Evolutionary conservation across 2,329 filamentous ascomycete genomes (phyloP).

Genomic region (Tolypocladium tropicale): DNA sequence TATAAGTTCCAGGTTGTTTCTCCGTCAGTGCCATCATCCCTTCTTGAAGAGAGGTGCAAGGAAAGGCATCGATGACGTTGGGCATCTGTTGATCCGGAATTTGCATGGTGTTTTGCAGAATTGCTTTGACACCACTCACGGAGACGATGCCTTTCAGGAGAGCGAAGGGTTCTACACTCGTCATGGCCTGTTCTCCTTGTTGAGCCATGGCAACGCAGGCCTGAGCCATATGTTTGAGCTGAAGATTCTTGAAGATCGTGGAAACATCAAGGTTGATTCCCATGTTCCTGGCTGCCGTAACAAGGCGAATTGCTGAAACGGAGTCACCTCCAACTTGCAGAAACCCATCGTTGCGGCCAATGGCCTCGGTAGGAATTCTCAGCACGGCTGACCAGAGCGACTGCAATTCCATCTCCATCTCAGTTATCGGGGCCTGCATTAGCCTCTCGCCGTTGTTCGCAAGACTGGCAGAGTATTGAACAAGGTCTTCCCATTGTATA

Average conservation of each 20-base stretch:
- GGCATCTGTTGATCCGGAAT: neutral
- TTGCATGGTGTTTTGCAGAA: conserved; percentile 3
- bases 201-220: neutral
- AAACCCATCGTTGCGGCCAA: conserved; percentile 6
- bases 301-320: conserved; percentile 7
- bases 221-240: neutral
- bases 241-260: conserved; percentile 1
- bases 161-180: conserved; percentile 6
- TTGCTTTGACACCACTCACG: neutral
- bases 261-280: neutral
- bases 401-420: neutral
- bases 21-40: conserved; percentile 17
- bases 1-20: conserved; percentile 7
- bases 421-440: neutral
- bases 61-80: conserved; percentile 19
- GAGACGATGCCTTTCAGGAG: conserved; percentile 1
- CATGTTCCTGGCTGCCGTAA: neutral
- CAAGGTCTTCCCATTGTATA: neutral
- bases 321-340: conserved; percentile 14
- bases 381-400: neutral
- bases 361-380: neutral
- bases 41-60: conserved; percentile 21
- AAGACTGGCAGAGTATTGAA: neutral
- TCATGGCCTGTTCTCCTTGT: neutral
- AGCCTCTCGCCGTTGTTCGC: neutral